Evolutionary conservation across 2,329 filamentous ascomycete genomes (phyloP).

Genomic region (Sporothrix humicola): DNA sequence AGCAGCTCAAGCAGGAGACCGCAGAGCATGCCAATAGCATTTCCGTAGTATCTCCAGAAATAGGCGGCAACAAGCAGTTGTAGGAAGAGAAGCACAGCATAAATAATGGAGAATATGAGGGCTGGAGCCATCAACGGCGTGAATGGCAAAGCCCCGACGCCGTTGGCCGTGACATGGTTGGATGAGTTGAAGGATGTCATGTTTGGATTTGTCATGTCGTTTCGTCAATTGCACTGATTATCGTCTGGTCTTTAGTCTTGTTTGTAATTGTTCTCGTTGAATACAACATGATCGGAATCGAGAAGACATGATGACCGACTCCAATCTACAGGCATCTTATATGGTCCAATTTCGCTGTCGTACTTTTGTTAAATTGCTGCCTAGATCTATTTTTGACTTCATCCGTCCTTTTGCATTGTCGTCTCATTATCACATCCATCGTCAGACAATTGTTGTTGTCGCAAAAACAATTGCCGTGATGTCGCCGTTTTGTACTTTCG

Average conservation of each 20-base stretch:
- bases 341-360: not conserved
- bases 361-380: not conserved
- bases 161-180: conserved; percentile 30
- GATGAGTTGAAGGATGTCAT: not conserved
- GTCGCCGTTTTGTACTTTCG: not conserved
- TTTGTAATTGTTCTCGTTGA: too few relatives aligned
- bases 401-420: not conserved
- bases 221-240: too few relatives aligned
- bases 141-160: conserved; percentile 35
- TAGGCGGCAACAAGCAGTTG: conserved; percentile 29
- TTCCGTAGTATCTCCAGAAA: conserved; percentile 37
- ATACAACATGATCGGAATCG: not conserved
- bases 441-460: not conserved
- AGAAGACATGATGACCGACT: not conserved
- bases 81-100: conserved; percentile 12
- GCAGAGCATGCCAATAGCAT: conserved; percentile 38
- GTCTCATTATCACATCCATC: not conserved
- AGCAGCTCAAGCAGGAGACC: conserved; percentile 38
- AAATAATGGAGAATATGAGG: conserved; percentile 32
- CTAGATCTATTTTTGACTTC: not conserved
- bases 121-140: conserved; percentile 34
- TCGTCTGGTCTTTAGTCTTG: too few relatives aligned
- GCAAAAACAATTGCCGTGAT: conserved; percentile 12
- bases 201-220: not conserved
- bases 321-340: not conserved